phyloP scores from a whole-genome alignment of 192 early-diverging fungal genomes.

The Entomortierella beljakovae region DNA sequence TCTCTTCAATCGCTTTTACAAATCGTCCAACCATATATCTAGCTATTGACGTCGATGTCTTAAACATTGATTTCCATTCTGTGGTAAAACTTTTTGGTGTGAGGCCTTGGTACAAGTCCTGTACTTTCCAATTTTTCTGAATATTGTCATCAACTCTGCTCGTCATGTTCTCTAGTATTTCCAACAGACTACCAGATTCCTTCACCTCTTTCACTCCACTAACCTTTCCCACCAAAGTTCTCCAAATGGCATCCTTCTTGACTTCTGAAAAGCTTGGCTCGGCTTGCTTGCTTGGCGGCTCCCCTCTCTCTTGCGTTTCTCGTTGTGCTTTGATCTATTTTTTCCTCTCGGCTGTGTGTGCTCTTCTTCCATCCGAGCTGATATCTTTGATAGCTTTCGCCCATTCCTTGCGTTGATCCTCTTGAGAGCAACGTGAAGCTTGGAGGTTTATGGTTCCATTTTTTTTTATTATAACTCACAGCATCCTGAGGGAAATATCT shows the following conservation, averaged over 20 bases:
- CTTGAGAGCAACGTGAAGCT: too few relatives aligned
- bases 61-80: background rate
- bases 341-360: background rate
- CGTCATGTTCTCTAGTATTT: background rate
- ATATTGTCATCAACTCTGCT: background rate
- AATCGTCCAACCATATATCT: conserved; percentile 2
- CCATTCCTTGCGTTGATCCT: background rate
- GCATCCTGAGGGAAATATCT: too few relatives aligned
- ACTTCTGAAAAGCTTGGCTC: background rate
- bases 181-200: background rate
- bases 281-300: background rate
- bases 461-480: too few relatives aligned
- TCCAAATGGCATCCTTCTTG: background rate
- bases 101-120: background rate
- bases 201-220: background rate
- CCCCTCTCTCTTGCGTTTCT: background rate
- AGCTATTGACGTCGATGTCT: background rate
- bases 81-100: background rate
- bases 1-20: background rate
- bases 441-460: too few relatives aligned
- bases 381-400: background rate
- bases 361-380: background rate
- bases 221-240: background rate
- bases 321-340: background rate
- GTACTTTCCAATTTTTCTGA: background rate